Evolutionary conservation across 495 filamentous ascomycete species (phyloP).

Genomic region (Hypoxylon trugodes): DNA sequence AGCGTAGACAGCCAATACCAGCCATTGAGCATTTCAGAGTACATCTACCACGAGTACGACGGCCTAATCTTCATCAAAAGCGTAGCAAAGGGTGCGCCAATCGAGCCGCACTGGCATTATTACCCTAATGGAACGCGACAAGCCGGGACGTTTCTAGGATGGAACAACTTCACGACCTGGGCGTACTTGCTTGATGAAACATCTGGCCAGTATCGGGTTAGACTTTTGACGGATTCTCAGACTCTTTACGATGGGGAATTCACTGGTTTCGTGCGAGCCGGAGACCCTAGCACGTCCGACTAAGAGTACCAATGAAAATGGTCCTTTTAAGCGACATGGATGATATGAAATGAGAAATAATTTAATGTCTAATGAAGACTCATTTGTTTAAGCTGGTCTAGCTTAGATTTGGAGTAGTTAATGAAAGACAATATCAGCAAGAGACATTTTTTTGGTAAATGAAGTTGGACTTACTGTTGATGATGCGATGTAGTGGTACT

Average conservation of each 20-base stretch:
- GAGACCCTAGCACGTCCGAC: constrained; percentile 21
- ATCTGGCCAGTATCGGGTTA: constrained; percentile 19
- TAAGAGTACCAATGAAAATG: background rate
- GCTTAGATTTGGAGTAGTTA: too few species aligned
- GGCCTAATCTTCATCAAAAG: constrained; percentile 29
- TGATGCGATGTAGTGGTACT: too few species aligned
- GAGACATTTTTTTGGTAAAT: too few species aligned
- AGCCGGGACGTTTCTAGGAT: constrained; percentile 27
- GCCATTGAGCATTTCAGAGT: constrained; percentile 34
- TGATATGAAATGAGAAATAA: background rate
- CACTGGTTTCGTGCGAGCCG: constrained; percentile 29
- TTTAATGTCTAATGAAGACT: constrained; percentile 1
- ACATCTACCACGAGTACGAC: constrained; percentile 35
- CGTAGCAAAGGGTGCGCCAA: constrained; percentile 23
- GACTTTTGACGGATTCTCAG: constrained; percentile 22
- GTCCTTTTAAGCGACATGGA: too few species aligned
- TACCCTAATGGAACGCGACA: constrained; percentile 35
- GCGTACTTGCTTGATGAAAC: constrained; percentile 21
- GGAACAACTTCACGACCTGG: constrained; percentile 36
- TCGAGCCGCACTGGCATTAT: constrained; percentile 39
- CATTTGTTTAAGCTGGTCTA: too few species aligned
- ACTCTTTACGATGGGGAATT: constrained; percentile 22
- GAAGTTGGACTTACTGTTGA: too few species aligned
- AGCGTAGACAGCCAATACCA: constrained; percentile 23
- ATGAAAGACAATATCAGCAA: too few species aligned